Percentiles rank a stretch among this genome's conserved stretches.
These are phyloP conservation scores for Botrytis deweyae DNA, from an alignment of 2,329 filamentous ascomycete species.

Conservation along the genomic window DNA sequence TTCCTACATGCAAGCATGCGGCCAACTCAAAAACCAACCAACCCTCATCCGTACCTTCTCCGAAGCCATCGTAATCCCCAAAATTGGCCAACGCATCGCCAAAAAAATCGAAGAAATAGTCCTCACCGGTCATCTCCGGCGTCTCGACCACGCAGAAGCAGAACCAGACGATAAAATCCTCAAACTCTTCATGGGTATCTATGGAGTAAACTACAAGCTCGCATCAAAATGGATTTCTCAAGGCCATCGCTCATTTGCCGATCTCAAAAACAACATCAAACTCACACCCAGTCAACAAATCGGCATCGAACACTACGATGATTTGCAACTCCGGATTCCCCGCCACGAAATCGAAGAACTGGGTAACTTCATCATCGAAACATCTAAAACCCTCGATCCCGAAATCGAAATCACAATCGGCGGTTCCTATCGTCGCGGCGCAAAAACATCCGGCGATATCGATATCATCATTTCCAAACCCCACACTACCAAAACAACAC, in stretches of 20 bases:
- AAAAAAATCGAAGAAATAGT: slow-evolving; percentile 89
- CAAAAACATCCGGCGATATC: slow-evolving; percentile 73
- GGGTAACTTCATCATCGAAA: slow-evolving; percentile 60
- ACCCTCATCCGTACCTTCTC: slow-evolving; percentile 64
- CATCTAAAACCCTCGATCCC: slow-evolving; percentile 60
- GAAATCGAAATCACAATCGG: slow-evolving; percentile 70
- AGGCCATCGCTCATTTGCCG: slow-evolving; percentile 72
- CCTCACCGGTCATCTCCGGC: slow-evolving; percentile 66
- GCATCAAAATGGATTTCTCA: slow-evolving; percentile 75
- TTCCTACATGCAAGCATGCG: slow-evolving; percentile 76
- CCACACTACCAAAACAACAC: slow-evolving; percentile 50
- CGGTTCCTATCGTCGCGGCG: slow-evolving; percentile 82
- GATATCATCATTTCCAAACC: slow-evolving; percentile 79
- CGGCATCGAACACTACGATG: slow-evolving; percentile 75
- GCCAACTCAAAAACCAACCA: slow-evolving; percentile 66
- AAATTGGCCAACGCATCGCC: slow-evolving; percentile 71
- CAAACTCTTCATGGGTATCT: slow-evolving; percentile 72
- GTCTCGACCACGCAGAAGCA: slow-evolving; percentile 67
- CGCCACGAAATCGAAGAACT: slow-evolving; percentile 72
- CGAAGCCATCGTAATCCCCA: slow-evolving; percentile 66
- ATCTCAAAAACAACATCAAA: slow-evolving; percentile 60
- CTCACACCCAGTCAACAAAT: slow-evolving; percentile 70
- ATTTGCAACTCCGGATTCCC: slow-evolving; percentile 77
- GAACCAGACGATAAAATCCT: slow-evolving; percentile 67
- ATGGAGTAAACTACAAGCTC: slow-evolving; percentile 70